phyloP scores from a whole-genome alignment of 768 basidiomycete genomes.

The Imleria badia region DNA sequence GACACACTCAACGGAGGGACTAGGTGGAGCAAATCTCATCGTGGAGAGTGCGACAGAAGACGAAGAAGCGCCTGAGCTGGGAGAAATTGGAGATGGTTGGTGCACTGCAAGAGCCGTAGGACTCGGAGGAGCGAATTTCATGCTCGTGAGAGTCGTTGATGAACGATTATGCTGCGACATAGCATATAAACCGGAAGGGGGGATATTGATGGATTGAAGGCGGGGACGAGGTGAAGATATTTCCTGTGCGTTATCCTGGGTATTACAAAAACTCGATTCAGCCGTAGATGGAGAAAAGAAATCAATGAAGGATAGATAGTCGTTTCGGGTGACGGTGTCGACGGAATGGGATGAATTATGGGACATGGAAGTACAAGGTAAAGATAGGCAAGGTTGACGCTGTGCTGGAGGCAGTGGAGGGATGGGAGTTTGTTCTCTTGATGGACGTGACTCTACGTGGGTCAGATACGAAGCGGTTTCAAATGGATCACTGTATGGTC shows the following conservation, averaged over 20 bases:
- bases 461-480: slow-evolving; percentile 22
- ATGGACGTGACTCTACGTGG: slow-evolving; percentile 31
- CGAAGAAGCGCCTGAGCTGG: slow-evolving; percentile 5
- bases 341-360: slow-evolving; percentile 18
- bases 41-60: slow-evolving; percentile 26
- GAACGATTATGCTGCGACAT: slow-evolving; percentile 17
- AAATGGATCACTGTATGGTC: not conserved
- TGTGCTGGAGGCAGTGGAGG: slow-evolving; percentile 38
- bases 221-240: slow-evolving; percentile 10
- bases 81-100: slow-evolving; percentile 10
- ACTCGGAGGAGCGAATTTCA: slow-evolving; percentile 34
- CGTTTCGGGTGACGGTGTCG: slow-evolving; percentile 29
- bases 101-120: slow-evolving; percentile 12
- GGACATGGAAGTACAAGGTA: slow-evolving; percentile 21
- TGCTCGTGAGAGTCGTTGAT: slow-evolving; percentile 28
- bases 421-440: slow-evolving; percentile 39
- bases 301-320: slow-evolving; percentile 49
- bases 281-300: slow-evolving; percentile 34
- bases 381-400: slow-evolving; percentile 28
- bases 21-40: slow-evolving; percentile 32
- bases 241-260: slow-evolving; percentile 1
- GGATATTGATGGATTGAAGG: slow-evolving; percentile 20
- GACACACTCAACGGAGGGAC: slow-evolving; percentile 15
- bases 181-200: slow-evolving; percentile 21
- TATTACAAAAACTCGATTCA: slow-evolving; percentile 2